These are phyloP conservation scores for Toxicodendron radicans DNA, from an alignment of 345 rosid species.

Conservation along the genomic window DNA sequence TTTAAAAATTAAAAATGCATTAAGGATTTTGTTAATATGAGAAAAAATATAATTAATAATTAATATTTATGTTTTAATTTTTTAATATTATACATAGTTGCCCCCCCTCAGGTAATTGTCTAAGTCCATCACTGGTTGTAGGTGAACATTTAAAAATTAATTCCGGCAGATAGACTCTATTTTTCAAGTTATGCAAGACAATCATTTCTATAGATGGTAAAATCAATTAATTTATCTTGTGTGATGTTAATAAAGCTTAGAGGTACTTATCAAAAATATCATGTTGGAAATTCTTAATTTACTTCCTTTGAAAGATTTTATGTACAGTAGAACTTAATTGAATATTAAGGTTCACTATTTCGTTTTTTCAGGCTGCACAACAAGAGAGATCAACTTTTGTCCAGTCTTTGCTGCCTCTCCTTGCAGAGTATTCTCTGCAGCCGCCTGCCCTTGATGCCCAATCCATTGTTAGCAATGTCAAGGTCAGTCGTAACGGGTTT, in stretches of 20 bases:
- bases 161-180: neutral
- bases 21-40: no score
- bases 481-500: constrained; percentile 49
- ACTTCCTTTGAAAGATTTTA: neutral
- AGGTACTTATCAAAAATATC: neutral
- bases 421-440: constrained; percentile 81
- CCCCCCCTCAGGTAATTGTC: no score
- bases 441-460: constrained; percentile 90
- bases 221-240: neutral
- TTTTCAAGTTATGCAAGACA: neutral
- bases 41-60: no score
- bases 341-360: constrained; percentile 23
- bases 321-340: neutral
- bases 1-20: no score
- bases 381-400: constrained; percentile 92
- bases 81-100: no score
- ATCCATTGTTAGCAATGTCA: constrained; percentile 91
- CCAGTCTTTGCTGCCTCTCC: constrained; percentile 85
- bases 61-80: no score
- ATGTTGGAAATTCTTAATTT: neutral
- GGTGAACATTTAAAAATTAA: neutral
- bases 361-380: constrained; percentile 73
- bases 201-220: neutral
- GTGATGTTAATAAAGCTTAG: neutral
- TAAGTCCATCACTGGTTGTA: neutral